Conservation (phyloP, 2,329 filamentous ascomycete genomes). For the Sordariomycetes sp. region DNA sequence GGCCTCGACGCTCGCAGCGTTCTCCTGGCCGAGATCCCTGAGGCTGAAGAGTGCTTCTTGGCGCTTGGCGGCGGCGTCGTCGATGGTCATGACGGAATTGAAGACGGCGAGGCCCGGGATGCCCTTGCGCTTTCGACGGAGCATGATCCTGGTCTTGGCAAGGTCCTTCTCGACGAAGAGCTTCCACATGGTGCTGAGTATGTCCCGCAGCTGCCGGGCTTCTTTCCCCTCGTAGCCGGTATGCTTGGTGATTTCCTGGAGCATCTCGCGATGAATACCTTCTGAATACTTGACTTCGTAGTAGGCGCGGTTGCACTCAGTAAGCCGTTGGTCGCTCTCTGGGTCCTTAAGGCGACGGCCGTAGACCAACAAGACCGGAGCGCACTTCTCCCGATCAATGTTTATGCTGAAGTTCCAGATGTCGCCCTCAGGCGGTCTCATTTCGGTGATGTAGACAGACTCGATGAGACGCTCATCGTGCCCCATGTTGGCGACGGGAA, state of each 20-base stretch:
- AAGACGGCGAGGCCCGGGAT: conserved; percentile 23
- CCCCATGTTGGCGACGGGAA: conserved; percentile 16
- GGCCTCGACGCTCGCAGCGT: conserved; percentile 25
- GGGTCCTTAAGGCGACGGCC: conserved; percentile 11
- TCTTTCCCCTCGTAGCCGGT: conserved; percentile 3
- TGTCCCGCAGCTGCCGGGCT: conserved; percentile 7
- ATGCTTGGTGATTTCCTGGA: conserved; percentile 7
- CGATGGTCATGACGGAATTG: conserved; percentile 35
- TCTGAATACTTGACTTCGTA: conserved; percentile 12
- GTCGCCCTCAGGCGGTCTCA: too few relatives aligned
- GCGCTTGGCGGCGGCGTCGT: conserved; percentile 34
- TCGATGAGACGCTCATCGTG: conserved; percentile 23
- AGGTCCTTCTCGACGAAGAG: conserved; percentile 39
- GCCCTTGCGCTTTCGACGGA: conserved; percentile 11
- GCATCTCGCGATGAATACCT: conserved; percentile 15
- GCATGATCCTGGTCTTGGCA: conserved; percentile 31
- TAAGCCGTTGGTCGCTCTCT: not conserved
- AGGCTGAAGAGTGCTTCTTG: conserved; percentile 28
- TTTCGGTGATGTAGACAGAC: too few relatives aligned
- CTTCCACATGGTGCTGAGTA: conserved; percentile 13
- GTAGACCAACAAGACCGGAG: conserved; percentile 22
- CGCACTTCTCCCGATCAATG: conserved; percentile 29
- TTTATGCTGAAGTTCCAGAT: conserved; percentile 31
- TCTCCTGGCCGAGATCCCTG: conserved; percentile 22
- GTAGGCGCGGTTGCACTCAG: conserved; percentile 11